These are phyloP conservation scores for Zoysia pacifica DNA, from an alignment of 176 grass and related monocot genomes.

Conservation along the genomic window DNA sequence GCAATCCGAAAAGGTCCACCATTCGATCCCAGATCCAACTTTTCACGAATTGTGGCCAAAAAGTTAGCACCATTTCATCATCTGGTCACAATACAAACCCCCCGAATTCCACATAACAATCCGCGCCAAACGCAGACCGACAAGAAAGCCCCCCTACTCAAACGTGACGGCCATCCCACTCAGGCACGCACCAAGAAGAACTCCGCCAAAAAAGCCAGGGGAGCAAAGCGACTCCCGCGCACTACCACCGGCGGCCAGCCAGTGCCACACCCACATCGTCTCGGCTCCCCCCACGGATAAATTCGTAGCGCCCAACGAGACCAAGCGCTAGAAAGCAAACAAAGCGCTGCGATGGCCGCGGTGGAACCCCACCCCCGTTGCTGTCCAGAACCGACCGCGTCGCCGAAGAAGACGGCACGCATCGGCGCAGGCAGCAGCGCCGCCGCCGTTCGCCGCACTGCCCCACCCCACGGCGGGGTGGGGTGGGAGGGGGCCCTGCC, in stretches of 20 bases:
- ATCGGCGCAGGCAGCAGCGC: constrained; percentile 32
- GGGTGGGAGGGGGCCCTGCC: constrained; percentile 38
- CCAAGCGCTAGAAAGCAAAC: constrained; percentile 31
- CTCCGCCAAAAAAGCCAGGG: constrained; percentile 45
- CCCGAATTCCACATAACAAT: constrained; percentile 35
- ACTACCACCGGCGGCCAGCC: constrained; percentile 42
- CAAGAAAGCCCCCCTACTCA: constrained; percentile 20
- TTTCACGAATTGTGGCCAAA: not conserved
- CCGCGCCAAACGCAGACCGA: not conserved
- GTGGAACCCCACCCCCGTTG: not conserved
- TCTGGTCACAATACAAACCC: constrained; percentile 23
- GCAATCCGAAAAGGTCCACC: not conserved
- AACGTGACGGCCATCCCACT: constrained; percentile 5
- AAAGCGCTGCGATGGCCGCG: constrained; percentile 14
- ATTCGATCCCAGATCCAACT: not conserved
- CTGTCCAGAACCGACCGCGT: constrained; percentile 18
- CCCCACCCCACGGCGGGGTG: constrained; percentile 33
- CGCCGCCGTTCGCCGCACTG: not conserved
- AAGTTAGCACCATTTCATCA: not conserved
- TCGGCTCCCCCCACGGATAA: constrained; percentile 9
- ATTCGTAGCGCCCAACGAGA: not conserved
- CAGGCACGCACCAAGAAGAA: constrained; percentile 3
- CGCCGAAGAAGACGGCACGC: constrained; percentile 17
- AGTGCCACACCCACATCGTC: constrained; percentile 25
- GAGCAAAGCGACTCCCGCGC: constrained; percentile 47